phyloP scores from a whole-genome alignment of 441 rosid genomes.

The Euphorbia celastroides region DNA sequence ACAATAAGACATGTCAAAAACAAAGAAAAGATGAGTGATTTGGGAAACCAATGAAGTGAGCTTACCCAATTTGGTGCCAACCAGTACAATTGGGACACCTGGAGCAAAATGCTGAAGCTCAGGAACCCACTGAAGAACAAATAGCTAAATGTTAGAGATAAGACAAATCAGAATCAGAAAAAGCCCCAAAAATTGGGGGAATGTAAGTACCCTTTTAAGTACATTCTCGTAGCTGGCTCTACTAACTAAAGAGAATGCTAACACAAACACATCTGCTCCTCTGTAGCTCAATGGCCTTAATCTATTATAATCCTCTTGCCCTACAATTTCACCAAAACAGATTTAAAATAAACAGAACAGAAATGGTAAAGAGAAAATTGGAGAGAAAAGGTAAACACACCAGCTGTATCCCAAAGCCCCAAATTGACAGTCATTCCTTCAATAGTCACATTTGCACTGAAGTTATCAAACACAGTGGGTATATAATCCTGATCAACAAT shows the following conservation, averaged over 20 bases:
- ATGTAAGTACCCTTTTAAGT: slow-evolving; percentile 61
- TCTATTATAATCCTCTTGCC: slow-evolving; percentile 95
- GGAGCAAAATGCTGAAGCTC: slow-evolving; percentile 95
- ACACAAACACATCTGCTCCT: slow-evolving; percentile 93
- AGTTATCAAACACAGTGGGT: slow-evolving; percentile 96
- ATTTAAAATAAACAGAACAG: not conserved
- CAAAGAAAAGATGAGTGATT: not conserved
- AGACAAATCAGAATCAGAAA: not conserved
- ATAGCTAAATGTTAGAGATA: not conserved
- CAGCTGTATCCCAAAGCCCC: slow-evolving; percentile 99
- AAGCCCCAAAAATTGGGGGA: not conserved
- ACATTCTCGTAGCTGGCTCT: slow-evolving; percentile 95
- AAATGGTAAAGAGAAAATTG: not conserved
- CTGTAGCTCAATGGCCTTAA: slow-evolving; percentile 96
- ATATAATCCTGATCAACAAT: slow-evolving; percentile 66
- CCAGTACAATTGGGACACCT: slow-evolving; percentile 84
- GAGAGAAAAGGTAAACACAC: slow-evolving; percentile 34
- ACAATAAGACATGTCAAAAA: not conserved
- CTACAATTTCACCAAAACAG: slow-evolving; percentile 30
- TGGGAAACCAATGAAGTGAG: not conserved
- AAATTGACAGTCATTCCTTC: slow-evolving; percentile 91
- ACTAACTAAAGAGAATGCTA: slow-evolving; percentile 94
- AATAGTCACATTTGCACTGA: slow-evolving; percentile 91
- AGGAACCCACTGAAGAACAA: slow-evolving; percentile 68
- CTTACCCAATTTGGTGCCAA: slow-evolving; percentile 93